These are phyloP conservation scores for Teunomyces pallodes DNA, from an alignment of 805 yeast genomes.

Conservation along the genomic window DNA sequence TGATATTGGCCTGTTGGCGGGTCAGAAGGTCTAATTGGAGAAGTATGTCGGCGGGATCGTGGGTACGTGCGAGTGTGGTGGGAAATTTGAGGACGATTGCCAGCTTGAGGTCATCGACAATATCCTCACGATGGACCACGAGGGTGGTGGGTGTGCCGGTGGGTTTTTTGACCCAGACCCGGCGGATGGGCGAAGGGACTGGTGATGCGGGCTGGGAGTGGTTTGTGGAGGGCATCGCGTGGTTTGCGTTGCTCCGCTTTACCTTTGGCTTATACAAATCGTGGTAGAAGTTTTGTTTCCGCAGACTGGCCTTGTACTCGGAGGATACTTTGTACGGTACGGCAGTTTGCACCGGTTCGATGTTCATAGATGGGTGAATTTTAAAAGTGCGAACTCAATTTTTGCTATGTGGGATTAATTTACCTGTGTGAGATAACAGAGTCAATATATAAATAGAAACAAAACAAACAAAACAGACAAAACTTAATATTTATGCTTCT, in stretches of 20 bases:
- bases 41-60: constrained; percentile 68
- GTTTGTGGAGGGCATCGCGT: neutral
- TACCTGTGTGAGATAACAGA: too few relatives aligned
- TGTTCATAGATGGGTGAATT: neutral
- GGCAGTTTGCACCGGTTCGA: neutral
- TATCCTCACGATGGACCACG: constrained; percentile 55
- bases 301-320: constrained; percentile 4
- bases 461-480: too few relatives aligned
- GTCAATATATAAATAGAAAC: neutral
- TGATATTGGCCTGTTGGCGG: neutral
- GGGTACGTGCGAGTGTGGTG: constrained; percentile 55
- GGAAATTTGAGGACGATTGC: constrained; percentile 65
- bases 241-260: neutral
- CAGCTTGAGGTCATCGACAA: constrained; percentile 79
- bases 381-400: neutral
- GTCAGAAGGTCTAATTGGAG: constrained; percentile 30
- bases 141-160: constrained; percentile 68
- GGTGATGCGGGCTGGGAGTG: neutral
- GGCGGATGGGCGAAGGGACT: constrained; percentile 9
- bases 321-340: constrained; percentile 6
- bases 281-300: neutral
- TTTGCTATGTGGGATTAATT: neutral
- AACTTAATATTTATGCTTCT: too few relatives aligned
- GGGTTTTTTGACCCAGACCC: constrained; percentile 57
- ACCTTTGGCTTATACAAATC: constrained; percentile 1